These are phyloP conservation scores for Dalbergia cultrata DNA, from an alignment of 306 rosid species.

Conservation along the genomic window DNA sequence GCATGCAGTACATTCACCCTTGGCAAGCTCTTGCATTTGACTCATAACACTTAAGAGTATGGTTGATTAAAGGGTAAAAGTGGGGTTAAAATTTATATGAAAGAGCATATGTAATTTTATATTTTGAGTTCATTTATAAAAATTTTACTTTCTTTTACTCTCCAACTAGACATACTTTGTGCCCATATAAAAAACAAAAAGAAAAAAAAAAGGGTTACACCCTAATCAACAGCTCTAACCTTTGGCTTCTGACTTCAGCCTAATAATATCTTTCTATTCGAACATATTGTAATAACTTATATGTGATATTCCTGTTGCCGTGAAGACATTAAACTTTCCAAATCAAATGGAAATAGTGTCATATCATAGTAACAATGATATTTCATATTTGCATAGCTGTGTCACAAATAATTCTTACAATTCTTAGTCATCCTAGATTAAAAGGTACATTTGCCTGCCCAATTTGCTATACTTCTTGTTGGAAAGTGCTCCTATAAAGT, in stretches of 20 bases:
- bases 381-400: neutral
- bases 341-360: neutral
- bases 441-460: neutral
- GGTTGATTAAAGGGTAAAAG: too few relatives aligned
- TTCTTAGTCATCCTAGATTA: neutral
- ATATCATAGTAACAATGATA: neutral
- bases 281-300: neutral
- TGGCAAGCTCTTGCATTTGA: too few relatives aligned
- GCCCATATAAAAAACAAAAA: neutral
- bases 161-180: too few relatives aligned
- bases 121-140: too few relatives aligned
- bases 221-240: neutral
- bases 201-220: too few relatives aligned
- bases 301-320: conserved; percentile 14
- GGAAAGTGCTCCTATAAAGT: neutral
- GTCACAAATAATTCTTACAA: neutral
- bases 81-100: too few relatives aligned
- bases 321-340: neutral
- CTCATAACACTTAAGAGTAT: too few relatives aligned
- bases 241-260: neutral
- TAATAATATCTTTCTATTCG: neutral
- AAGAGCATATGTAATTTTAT: too few relatives aligned
- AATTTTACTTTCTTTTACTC: too few relatives aligned
- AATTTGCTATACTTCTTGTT: neutral
- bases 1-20: too few relatives aligned